Evolutionary conservation across 768 basidiomycete species (phyloP).

Genomic region (Tremella mesenterica): DNA sequence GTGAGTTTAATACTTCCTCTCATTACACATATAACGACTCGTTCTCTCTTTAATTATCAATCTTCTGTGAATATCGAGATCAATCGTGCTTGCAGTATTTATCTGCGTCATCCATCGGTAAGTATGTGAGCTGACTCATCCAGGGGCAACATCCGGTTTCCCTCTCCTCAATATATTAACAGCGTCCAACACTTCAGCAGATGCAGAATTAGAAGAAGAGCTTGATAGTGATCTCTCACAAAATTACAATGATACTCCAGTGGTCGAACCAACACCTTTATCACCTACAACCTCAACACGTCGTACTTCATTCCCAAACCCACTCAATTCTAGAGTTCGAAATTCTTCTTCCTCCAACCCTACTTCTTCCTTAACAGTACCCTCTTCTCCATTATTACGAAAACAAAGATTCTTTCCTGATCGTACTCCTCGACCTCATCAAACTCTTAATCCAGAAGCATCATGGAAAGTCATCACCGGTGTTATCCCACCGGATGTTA

Average conservation of each 20-base stretch:
- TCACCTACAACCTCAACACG: not conserved
- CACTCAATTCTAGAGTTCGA: no score
- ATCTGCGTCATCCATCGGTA: no score
- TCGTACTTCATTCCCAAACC: conserved; percentile 7
- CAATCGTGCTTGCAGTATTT: no score
- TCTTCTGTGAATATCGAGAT: no score
- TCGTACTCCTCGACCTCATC: conserved; percentile 61
- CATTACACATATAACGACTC: not conserved
- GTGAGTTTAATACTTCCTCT: conserved; percentile 11
- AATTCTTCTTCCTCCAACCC: not conserved
- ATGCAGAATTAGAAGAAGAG: conserved; percentile 4
- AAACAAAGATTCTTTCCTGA: conserved; percentile 61
- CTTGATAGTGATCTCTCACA: conserved; percentile 27
- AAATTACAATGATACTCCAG: conserved; percentile 29
- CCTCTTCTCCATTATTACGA: not conserved
- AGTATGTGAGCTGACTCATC: no score
- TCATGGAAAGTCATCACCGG: conserved; percentile 81
- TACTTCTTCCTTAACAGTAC: not conserved
- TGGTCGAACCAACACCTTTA: not conserved
- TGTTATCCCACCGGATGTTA: conserved; percentile 75
- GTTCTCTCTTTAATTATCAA: no score
- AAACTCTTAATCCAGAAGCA: conserved; percentile 70
- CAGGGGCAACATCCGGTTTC: conserved; percentile 80
- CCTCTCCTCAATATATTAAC: conserved; percentile 71
- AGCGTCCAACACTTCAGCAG: conserved; percentile 20